Conservation (phyloP, 2,329 filamentous ascomycete species). For the Geosmithia flava region DNA sequence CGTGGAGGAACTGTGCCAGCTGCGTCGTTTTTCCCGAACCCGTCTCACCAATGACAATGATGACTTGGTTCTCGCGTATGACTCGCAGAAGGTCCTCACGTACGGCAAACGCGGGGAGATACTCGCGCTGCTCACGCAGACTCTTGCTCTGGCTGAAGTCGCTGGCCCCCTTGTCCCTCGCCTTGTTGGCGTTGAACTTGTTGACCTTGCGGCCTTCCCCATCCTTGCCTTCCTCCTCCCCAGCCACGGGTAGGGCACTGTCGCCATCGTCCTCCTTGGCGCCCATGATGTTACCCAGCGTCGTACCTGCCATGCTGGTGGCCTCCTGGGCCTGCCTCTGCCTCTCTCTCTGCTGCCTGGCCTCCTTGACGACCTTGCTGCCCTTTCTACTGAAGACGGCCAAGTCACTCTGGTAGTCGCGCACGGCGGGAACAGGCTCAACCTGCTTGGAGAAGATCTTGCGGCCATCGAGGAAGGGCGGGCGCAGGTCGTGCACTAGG, state of each 20-base stretch:
- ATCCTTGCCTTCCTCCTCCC: constrained; percentile 54
- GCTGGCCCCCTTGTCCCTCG: constrained; percentile 70
- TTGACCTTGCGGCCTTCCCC: constrained; percentile 25
- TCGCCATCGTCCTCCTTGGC: constrained; percentile 89
- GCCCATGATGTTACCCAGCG: constrained; percentile 89
- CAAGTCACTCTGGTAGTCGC: constrained; percentile 95
- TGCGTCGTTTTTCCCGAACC: constrained; percentile 97
- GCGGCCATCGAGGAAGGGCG: constrained; percentile 87
- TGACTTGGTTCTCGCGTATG: constrained; percentile 91
- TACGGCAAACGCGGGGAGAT: constrained; percentile 88
- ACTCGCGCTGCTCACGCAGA: constrained; percentile 82
- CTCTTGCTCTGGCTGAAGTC: constrained; percentile 90
- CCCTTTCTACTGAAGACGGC: constrained; percentile 95
- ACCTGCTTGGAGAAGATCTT: constrained; percentile 96
- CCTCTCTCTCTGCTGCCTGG: constrained; percentile 81
- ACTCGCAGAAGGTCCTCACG: constrained; percentile 84
- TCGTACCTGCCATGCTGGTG: constrained; percentile 83
- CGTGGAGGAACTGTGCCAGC: constrained; percentile 87
- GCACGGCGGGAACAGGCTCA: constrained; percentile 85
- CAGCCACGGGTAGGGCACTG: constrained; percentile 67
- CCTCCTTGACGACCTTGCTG: constrained; percentile 83
- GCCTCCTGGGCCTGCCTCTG: constrained; percentile 92
- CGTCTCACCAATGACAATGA: constrained; percentile 94
- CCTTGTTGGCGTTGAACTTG: constrained; percentile 90
- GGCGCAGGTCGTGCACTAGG: constrained; percentile 83